These are phyloP conservation scores for Mycena polygramma DNA, from an alignment of 768 basidiomycete species.

Conservation along the genomic window DNA sequence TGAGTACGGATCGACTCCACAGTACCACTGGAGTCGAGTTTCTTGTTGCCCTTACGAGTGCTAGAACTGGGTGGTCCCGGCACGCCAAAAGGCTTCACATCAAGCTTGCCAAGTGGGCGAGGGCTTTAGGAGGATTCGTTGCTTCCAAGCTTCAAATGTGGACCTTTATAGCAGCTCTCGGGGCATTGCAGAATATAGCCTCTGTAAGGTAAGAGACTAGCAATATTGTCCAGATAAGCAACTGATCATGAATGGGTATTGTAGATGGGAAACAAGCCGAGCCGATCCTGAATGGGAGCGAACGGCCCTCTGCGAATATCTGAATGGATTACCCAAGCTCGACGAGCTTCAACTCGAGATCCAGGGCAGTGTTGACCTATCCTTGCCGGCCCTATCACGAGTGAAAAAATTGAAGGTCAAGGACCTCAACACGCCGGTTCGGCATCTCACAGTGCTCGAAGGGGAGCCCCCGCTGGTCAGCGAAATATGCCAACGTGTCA, in stretches of 20 bases:
- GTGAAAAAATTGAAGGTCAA: slow-evolving; percentile 1
- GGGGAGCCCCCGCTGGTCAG: not conserved
- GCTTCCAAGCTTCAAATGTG: not conserved
- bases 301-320: not conserved
- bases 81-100: not conserved
- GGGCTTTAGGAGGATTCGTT: not conserved
- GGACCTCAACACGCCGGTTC: too few relatives aligned
- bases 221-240: too few relatives aligned
- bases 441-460: not conserved
- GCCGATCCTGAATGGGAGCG: not conserved
- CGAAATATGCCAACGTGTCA: not conserved
- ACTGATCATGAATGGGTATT: too few relatives aligned
- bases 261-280: not conserved
- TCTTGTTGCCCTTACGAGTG: slow-evolving; percentile 12
- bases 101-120: not conserved
- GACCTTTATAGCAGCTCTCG: slow-evolving; percentile 1
- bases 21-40: not conserved
- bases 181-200: not conserved
- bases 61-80: slow-evolving; percentile 4
- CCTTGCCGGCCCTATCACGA: not conserved
- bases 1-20: not conserved
- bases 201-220: not conserved
- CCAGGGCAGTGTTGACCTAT: not conserved
- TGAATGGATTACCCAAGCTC: not conserved
- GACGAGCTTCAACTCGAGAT: not conserved